A percentile compares a stretch with the other conserved stretches of the same genome.
Conservation (phyloP, 2,329 filamentous ascomycete genomes). For the Alternaria sp. region DNA sequence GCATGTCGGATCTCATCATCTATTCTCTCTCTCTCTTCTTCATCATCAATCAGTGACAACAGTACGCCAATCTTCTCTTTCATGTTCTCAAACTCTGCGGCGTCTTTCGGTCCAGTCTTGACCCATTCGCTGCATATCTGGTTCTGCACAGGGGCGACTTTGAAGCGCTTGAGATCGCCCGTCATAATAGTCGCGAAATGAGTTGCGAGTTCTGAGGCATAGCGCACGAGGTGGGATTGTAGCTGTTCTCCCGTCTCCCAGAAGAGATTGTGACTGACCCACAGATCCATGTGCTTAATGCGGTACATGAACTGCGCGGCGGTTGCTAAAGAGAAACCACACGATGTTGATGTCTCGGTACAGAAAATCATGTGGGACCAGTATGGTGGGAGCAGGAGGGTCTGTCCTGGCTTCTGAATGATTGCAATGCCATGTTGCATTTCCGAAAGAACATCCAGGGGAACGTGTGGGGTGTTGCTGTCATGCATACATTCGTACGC, state of each 20-base stretch:
- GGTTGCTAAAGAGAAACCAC: conserved; percentile 7
- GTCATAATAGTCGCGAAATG: conserved; percentile 5
- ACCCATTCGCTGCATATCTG: conserved; percentile 5
- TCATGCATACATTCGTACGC: background rate
- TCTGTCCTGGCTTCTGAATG: conserved; percentile 15
- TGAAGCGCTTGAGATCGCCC: conserved; percentile 3
- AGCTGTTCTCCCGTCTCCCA: background rate
- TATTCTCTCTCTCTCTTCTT: background rate
- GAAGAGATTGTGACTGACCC: background rate
- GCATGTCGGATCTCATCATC: conserved; percentile 5
- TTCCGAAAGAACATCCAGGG: background rate
- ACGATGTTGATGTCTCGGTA: conserved; percentile 9
- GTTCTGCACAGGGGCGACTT: background rate
- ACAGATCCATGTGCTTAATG: conserved; percentile 2
- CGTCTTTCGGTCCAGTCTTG: background rate
- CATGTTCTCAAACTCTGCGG: background rate
- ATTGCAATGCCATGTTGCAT: conserved; percentile 18
- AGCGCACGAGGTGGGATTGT: conserved; percentile 1
- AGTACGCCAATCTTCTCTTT: conserved; percentile 5
- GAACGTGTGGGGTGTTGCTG: background rate
- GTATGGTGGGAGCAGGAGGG: conserved; percentile 14
- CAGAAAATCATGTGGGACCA: conserved; percentile 9
- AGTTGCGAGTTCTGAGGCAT: conserved; percentile 1
- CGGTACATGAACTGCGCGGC: conserved; percentile 7
- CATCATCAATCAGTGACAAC: background rate